Conservation (phyloP, 2,329 filamentous ascomycete genomes). For the Amesomyces nigricolor region DNA sequence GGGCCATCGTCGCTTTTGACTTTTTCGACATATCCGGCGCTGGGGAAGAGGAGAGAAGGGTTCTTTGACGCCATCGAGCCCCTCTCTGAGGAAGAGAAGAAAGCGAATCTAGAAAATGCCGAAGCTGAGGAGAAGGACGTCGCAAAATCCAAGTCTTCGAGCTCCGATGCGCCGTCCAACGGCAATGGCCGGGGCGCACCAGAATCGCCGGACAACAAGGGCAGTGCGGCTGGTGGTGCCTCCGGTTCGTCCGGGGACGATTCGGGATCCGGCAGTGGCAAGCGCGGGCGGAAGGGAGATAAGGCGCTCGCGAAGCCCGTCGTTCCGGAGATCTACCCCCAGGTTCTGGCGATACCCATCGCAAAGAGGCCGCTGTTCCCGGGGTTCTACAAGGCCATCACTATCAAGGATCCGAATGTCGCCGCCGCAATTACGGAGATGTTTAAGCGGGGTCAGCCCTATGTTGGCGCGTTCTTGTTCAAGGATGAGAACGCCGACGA, state of each 20-base stretch:
- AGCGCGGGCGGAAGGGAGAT: constrained; percentile 68
- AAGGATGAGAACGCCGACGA: constrained; percentile 93
- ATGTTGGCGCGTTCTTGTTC: constrained; percentile 93
- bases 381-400: constrained; percentile 98
- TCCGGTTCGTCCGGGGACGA: constrained; percentile 49
- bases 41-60: constrained; percentile 39
- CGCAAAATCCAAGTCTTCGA: constrained; percentile 40
- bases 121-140: constrained; percentile 43
- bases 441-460: constrained; percentile 93
- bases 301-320: constrained; percentile 78
- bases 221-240: constrained; percentile 51
- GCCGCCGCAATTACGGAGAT: constrained; percentile 90
- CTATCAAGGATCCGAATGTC: constrained; percentile 87
- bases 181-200: constrained; percentile 33
- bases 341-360: constrained; percentile 96
- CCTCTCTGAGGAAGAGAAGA: constrained; percentile 48
- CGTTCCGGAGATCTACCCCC: constrained; percentile 92
- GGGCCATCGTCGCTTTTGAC: constrained; percentile 20
- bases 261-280: constrained; percentile 49
- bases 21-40: constrained; percentile 36
- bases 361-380: constrained; percentile 90
- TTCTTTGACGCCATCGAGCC: constrained; percentile 50
- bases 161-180: constrained; percentile 37
- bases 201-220: constrained; percentile 49
- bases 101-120: constrained; percentile 45